Base-by-base conservation (phyloP, 129 eudicot genomes). In the Escallonia herrerae region DNA sequence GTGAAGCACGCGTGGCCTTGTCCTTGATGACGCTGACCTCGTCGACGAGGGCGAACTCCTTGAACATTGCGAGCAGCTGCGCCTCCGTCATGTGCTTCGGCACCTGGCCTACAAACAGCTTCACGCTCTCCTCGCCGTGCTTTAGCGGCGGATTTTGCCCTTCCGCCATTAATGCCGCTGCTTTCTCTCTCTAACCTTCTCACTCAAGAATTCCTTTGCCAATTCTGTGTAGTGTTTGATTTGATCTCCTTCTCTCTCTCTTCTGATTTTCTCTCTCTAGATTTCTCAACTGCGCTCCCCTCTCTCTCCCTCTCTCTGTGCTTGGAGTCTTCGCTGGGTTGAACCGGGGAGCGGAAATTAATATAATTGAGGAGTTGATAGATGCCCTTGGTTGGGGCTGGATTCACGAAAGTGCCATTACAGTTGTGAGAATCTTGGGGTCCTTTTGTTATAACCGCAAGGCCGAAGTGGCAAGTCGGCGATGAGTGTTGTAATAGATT, bases 21-120 rank as follows among this genome's bases (percentile, higher is more conserved):
- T 93, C 98, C 66, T 83, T 93, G 82, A 93, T 93, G 76, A 93
- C 72, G 95, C 85, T 88, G 96, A 93, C 98, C 68, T 93, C 95
- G 49, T 93, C 96, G 3, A 88, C 96, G 10, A 79, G 59, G 38
- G 98, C 95, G 60, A 83, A 71, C 75, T 93, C 95, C 47, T 82
- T 62, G 77, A 93, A 93, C 91, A 93, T 52, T 61, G 84, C 83
- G 45, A 83, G 74, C 8, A 93, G 89, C 49, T 93, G 82, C 45
- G 83, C 66, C 63, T 93, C 98, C 56, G 86, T 81, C 93, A 85
- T 85, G 58, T 81, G 87, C 89, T 93, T 93, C 39, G 98, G 98
- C 44, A 93, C 96, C 83, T 93, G 98, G 56, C 98, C 98, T 68
- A 93, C 96, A 79, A 93, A 93, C 58, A 93, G 80, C 84, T 88